Evolutionary conservation across 306 rosid genomes (phyloP), one percentile per base, ranked within the genome.

Genomic region (Dalbergia cultrata): DNA sequence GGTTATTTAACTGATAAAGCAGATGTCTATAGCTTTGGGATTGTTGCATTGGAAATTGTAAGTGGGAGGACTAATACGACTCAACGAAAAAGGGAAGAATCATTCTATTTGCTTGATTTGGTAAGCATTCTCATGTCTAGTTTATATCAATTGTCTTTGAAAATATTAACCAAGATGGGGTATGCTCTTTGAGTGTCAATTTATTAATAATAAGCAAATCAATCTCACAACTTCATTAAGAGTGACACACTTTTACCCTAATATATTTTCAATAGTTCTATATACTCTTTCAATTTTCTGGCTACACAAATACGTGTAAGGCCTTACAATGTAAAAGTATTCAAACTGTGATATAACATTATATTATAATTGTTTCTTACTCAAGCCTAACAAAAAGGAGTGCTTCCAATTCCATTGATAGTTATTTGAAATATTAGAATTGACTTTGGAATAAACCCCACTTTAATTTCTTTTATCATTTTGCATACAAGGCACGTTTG

Each of bases 1-100:
- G 95, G 95, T 78, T 83, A 92, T 69, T 85, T 92, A 35, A 92
- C 93, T 0, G 92, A 92, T 6, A 93, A 93, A 74, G 96, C 94
- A 57, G 94, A 93, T 45, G 91, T 91, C 1, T 93, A 93, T 63
- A 93, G 97, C 56, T 93, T 88, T 49, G 96, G 96, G 39, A 66
- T 93, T 35, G 89, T 91, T 8, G 85, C 84, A 4, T 81, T 89
- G 44, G 97, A 93, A 78, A 88, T 91, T 9, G 78, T 85, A n/a
- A 83, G 91, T 72, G 94, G 94, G 52, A 87, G 71, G 67, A 78
- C 34, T 84, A 89, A 91, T 84, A 88, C 86, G 9, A 77, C 33
- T 71, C 41, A 80, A 37, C 37, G 80, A 43, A 45, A 86, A 34
- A 86, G 79, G 56, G 89, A 85, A 33, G 86, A 81, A 35, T 75